Evolutionary conservation across 2,329 filamentous ascomycete species (phyloP), one percentile per base, ranked within the genome.

Genomic region (Cryphonectria parasitica): DNA sequence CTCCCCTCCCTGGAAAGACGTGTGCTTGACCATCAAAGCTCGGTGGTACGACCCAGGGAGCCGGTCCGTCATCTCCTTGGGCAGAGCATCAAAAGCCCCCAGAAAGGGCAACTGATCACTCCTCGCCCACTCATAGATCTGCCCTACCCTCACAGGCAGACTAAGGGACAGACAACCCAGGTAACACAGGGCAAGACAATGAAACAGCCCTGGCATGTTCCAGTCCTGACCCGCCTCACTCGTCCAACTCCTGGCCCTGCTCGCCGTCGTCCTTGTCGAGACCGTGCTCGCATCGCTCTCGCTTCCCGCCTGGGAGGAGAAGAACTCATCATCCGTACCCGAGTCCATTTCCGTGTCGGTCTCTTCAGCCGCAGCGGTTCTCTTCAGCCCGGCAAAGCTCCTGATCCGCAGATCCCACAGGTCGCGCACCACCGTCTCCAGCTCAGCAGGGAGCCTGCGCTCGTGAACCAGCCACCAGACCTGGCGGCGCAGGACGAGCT

Each of bases 401-500:
- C 86, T 81, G 2, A 85, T 83, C 6, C 93, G 88, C 66, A 98
- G 82, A 67, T 91, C 86, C 95, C 96, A 99, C 19, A 99, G 86
- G 78, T 97, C 94, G 71, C 90, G 89, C 6, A 97, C 89, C 13
- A 97, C 85, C 10, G 83, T 90, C 83, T 97, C 94, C 17, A 98
- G 84, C 75, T 97, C 91, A 5, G 84, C 79, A 1, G 91, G 90
- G 64, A 96, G 86, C 0, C 87, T 87, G 77, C 90, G 90, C 7
- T 85, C 83, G 31, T 87, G 82, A 19, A 97, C 83, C 41, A 98
- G 83, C 85, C 91, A 95, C 77, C 88, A 82, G 22, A 93, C 82
- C 82, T 98, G 95, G 77, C 92, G 93, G 78, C 94, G 90, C 39
- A 99, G 83, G 64, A 98, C 87, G 43, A 97, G 84, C 80, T 98